Evolutionary conservation across 768 basidiomycete species (phyloP).

Genomic region (Boletellus emodensis): DNA sequence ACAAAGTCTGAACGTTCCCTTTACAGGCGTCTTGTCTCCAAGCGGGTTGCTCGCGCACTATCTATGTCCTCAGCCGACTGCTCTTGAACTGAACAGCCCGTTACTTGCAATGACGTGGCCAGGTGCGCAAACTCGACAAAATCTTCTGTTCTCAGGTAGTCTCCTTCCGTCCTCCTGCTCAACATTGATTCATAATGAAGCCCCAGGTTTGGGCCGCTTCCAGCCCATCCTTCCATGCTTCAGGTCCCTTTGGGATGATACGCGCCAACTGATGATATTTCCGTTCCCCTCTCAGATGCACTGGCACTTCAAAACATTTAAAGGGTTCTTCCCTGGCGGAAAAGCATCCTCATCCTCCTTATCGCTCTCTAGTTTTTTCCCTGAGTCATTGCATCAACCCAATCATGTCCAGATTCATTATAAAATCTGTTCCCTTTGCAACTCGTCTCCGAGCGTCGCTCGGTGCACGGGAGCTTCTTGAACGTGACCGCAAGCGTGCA

Average conservation of each 20-base stretch:
- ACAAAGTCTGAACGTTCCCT: not conserved
- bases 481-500: conserved; percentile 52
- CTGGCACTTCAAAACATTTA: conserved; percentile 15
- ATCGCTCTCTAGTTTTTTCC: not conserved
- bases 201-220: not conserved
- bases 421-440: conserved; percentile 43
- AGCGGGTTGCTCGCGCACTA: not conserved
- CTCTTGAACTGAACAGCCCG: no score
- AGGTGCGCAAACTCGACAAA: not conserved
- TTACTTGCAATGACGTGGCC: no score
- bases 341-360: not conserved
- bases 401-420: conserved; percentile 36
- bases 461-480: conserved; percentile 47
- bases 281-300: not conserved
- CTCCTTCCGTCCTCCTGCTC: not conserved
- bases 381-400: not conserved
- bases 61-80: no score
- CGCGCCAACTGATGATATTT: not conserved
- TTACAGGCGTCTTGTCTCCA: not conserved
- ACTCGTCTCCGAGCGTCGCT: conserved; percentile 36
- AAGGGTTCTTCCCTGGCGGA: conserved; percentile 5
- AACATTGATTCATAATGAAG: not conserved
- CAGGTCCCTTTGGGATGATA: not conserved
- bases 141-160: not conserved
- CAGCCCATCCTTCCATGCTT: not conserved